Base-by-base conservation (phyloP, 371 early-diverging fungal genomes). In the Nematocida sp. region DNA sequence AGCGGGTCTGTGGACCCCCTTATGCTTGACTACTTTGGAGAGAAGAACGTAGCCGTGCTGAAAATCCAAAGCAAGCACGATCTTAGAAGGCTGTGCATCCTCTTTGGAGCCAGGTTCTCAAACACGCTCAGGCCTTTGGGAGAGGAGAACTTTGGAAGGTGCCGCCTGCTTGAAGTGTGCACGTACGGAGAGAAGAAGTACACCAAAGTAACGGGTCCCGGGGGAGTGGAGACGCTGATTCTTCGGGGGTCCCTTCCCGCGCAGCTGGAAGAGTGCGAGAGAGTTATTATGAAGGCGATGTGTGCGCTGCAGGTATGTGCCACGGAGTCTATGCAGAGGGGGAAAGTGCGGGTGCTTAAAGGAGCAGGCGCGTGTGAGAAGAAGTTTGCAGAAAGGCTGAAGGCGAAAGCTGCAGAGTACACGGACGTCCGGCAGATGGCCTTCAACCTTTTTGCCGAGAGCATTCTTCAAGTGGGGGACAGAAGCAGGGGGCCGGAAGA, bases 11-110 rank as follows among this genome's bases (percentile, higher is more conserved):
- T 82, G 7, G 77, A 81, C 31, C 45, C 38, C 17, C 51, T 77
- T 4, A 76, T 74, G 54, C 58, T 82, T 8, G 82, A 83, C 53
- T 79, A 77, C 64, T 45, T 79, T 21, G 74, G 82, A 51, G 70
- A 70, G 46, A 67, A 67, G 36, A 65, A 74, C 51, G 80, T 79
- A 34, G 32, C 77, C 1, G 76, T 83, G 5, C 57, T 83, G 32
- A 79, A 76, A 34, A 43, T 83, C 15, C 56, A 65, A 40, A 78
- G 75, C 48, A 82, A 82, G 52, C 77, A 70, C 77, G 84, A 83
- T 52, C 31, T 82, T 46, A 67, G 76, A 55, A 63, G 84, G 50
- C 66, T 83, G 7, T 62, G 79, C 41, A 70, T 80, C 15, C 46
- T 77, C 5, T 50, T 77, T 43, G 79, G 79, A 19, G 82, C 78